A percentile compares a stretch with the other conserved stretches of the same genome.
Conservation (phyloP, 768 basidiomycete genomes). For the Multifurca ochricompacta region DNA sequence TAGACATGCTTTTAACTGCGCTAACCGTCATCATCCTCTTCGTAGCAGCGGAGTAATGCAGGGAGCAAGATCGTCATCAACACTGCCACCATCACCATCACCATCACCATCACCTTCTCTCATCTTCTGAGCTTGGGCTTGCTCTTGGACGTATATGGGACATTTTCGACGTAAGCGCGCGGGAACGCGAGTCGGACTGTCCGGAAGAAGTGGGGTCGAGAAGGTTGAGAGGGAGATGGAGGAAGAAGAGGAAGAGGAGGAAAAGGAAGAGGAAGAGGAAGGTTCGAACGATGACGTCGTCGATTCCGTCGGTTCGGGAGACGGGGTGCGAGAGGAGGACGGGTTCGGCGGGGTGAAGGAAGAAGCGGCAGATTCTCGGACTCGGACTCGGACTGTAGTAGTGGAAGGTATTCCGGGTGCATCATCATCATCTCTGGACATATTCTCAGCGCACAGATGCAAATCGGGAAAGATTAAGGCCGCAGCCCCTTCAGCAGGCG, state of each 20-base stretch:
- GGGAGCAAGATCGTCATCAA: too few species aligned
- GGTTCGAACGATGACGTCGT: not conserved
- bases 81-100: not conserved
- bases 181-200: constrained; percentile 9
- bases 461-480: constrained; percentile 3
- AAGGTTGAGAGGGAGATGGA: too few species aligned
- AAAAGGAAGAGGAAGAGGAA: not conserved
- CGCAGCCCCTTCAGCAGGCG: not conserved
- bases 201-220: not conserved
- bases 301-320: not conserved
- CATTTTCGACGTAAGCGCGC: constrained; percentile 15
- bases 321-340: constrained; percentile 12
- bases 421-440: not conserved
- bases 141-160: not conserved
- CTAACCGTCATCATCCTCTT: not conserved
- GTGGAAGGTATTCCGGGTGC: not conserved
- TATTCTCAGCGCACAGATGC: not conserved
- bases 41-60: not conserved
- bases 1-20: not conserved
- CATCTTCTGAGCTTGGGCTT: not conserved
- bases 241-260: too few species aligned
- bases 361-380: constrained; percentile 6
- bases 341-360: not conserved
- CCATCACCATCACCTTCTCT: not conserved
- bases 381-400: not conserved